Percentiles rank a stretch among this genome's conserved stretches.
phyloP scores from a whole-genome alignment of 306 rosid species.

The Quercus berberidifolia region DNA sequence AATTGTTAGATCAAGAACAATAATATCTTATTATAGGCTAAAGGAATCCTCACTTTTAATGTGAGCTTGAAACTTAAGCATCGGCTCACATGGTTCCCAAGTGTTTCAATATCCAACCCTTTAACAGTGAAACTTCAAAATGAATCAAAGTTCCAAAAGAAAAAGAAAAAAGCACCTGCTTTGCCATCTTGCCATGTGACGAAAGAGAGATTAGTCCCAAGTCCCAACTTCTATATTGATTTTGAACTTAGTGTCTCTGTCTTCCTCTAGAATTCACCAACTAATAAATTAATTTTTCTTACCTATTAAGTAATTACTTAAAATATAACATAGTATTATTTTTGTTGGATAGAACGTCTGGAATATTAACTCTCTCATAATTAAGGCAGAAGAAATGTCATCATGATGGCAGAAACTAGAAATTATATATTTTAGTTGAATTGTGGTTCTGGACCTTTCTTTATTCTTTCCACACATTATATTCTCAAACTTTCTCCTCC shows the following conservation, averaged over 20 bases:
- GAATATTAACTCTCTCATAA: not conserved
- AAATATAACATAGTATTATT: too few species aligned
- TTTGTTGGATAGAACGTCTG: not conserved
- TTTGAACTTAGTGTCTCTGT: too few species aligned
- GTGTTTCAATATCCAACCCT: not conserved
- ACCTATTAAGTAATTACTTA: not conserved
- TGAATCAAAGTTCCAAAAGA: not conserved
- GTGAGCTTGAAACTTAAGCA: not conserved
- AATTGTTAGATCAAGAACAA: not conserved
- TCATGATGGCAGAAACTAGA: not conserved
- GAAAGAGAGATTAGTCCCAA: not conserved
- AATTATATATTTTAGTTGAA: not conserved
- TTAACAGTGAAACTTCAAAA: not conserved
- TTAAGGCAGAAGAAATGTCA: not conserved
- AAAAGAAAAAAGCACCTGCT: not conserved
- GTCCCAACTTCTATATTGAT: not conserved
- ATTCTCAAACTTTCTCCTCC: constrained; percentile 19
- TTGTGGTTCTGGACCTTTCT: constrained; percentile 31
- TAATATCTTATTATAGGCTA: not conserved
- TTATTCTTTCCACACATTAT: constrained; percentile 25
- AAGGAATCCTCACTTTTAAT: not conserved
- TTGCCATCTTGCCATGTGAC: constrained; percentile 19
- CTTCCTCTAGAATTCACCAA: constrained; percentile 17
- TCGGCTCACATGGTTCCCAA: not conserved
- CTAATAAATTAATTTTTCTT: not conserved